Percentiles rank a stretch among this genome's conserved stretches.
phyloP scores from a whole-genome alignment of 805 yeast species.

The Metahyphopichia silvanorum region DNA sequence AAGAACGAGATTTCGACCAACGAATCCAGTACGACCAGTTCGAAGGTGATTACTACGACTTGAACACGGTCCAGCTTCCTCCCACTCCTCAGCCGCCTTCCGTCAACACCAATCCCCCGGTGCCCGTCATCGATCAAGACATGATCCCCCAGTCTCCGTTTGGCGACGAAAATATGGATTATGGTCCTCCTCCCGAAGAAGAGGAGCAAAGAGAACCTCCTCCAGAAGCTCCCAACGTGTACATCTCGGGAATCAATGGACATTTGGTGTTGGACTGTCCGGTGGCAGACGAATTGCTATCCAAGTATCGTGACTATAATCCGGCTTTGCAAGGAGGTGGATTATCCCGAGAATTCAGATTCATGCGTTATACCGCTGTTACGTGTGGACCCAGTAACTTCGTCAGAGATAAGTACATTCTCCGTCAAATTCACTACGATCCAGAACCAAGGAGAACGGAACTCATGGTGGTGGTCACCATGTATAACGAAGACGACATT shows the following conservation, averaged over 20 bases:
- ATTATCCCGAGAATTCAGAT: slow-evolving; percentile 52
- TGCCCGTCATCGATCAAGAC: slow-evolving; percentile 9
- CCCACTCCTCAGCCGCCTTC: slow-evolving; percentile 13
- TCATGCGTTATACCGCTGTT: slow-evolving; percentile 61
- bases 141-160: slow-evolving; percentile 23
- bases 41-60: slow-evolving; percentile 41
- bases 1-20: slow-evolving; percentile 37
- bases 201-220: slow-evolving; percentile 31
- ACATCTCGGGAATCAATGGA: slow-evolving; percentile 38
- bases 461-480: slow-evolving; percentile 58
- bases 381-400: slow-evolving; percentile 70
- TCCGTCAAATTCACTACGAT: slow-evolving; percentile 51
- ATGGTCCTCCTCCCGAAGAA: slow-evolving; percentile 31
- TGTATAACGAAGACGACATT: slow-evolving; percentile 66
- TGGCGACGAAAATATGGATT: slow-evolving; percentile 21
- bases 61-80: slow-evolving; percentile 28
- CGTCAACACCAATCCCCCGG: slow-evolving; percentile 3
- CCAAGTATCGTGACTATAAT: slow-evolving; percentile 39
- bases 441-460: slow-evolving; percentile 55
- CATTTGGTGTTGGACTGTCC: slow-evolving; percentile 48
- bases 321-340: slow-evolving; percentile 35
- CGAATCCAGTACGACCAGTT: slow-evolving; percentile 35
- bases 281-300: slow-evolving; percentile 39
- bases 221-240: slow-evolving; percentile 31
- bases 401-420: slow-evolving; percentile 50